A percentile compares a stretch with the other conserved stretches of the same genome.
phyloP scores from a whole-genome alignment of 2,329 filamentous ascomycete species.

The Penicillium janthinellum region DNA sequence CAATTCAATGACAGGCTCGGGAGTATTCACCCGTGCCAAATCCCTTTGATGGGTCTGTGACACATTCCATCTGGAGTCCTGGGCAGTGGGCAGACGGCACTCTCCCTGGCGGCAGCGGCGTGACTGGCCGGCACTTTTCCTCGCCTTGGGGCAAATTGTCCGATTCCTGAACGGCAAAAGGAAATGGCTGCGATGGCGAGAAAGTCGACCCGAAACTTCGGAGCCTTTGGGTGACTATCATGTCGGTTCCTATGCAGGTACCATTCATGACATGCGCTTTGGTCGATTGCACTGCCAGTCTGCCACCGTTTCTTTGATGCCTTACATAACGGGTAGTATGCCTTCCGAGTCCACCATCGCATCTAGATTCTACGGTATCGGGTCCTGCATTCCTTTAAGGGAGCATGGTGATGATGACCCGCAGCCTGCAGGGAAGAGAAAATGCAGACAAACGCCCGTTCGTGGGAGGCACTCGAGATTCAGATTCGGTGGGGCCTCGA shows the following conservation, averaged over 20 bases:
- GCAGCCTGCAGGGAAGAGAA: constrained; percentile 27
- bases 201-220: constrained; percentile 1
- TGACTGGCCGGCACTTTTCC: background rate
- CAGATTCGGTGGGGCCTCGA: constrained; percentile 14
- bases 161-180: background rate
- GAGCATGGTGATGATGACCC: constrained; percentile 18
- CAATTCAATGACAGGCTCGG: constrained; percentile 23
- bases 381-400: constrained; percentile 11
- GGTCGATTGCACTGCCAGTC: background rate
- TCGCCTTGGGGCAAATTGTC: background rate
- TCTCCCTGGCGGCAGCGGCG: constrained; percentile 21
- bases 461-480: constrained; percentile 18
- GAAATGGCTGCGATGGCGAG: constrained; percentile 10
- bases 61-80: constrained; percentile 21
- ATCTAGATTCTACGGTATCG: background rate
- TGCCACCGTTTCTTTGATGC: constrained; percentile 12
- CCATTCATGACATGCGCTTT: constrained; percentile 1
- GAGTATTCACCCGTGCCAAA: constrained; percentile 11
- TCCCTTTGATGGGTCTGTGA: constrained; percentile 25
- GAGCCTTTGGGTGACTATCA: background rate
- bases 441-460: constrained; percentile 18
- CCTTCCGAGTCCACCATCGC: background rate
- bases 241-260: constrained; percentile 11
- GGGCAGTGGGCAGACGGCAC: constrained; percentile 1
- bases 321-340: background rate